phyloP scores from a whole-genome alignment of 2,329 filamentous ascomycete species.

The Anisogramma anomala region DNA sequence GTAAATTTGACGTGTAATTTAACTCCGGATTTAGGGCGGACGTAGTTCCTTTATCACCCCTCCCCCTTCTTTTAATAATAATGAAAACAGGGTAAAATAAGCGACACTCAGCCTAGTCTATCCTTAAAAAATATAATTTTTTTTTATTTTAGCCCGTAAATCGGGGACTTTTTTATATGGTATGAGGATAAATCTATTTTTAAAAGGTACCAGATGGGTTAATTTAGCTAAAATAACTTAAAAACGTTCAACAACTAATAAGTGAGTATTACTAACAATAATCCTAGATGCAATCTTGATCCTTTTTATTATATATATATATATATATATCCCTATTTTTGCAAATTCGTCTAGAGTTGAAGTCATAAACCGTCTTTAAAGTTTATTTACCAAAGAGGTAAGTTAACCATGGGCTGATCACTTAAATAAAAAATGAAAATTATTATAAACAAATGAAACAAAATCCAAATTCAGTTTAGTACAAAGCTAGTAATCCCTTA shows the following conservation, averaged over 20 bases:
- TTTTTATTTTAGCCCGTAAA: neutral
- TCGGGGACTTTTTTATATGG: neutral
- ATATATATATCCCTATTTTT: neutral
- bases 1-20: slow-evolving; percentile 5
- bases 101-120: no score
- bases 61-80: neutral
- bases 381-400: no score
- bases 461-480: slow-evolving; percentile 6
- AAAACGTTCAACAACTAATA: slow-evolving; percentile 3
- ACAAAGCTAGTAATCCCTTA: slow-evolving; percentile 2
- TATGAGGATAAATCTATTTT: no score
- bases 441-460: slow-evolving; percentile 1
- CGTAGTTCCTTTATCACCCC: neutral
- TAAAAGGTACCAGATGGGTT: no score
- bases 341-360: slow-evolving; percentile 1
- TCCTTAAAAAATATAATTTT: neutral
- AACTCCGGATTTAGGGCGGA: neutral
- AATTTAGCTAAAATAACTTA: neutral
- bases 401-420: neutral
- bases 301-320: slow-evolving; percentile 6
- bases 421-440: slow-evolving; percentile 5
- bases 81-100: neutral
- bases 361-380: neutral
- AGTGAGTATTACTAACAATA: neutral
- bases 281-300: neutral